Evolutionary conservation across 192 early-diverging fungal species (phyloP), one percentile per base, ranked within the genome.

Genomic region (Coemansia sp.): DNA sequence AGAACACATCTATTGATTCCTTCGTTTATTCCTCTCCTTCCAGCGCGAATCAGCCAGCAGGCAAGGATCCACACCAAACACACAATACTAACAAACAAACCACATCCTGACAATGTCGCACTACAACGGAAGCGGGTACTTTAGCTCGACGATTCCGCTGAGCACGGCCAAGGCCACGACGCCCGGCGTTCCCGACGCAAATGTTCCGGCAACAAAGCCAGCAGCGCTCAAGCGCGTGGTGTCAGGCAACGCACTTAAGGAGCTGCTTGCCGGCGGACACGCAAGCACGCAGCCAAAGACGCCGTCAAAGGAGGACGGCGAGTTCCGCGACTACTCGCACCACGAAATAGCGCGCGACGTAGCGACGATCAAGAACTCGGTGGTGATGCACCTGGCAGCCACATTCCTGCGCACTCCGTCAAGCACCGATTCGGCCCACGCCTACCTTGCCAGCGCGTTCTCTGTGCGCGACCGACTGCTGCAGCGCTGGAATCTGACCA

Each of bases 401-500:
- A 99, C 96, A 5, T 83, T 99, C 69, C 90, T 96, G 69, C 89
- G 95, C 70, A 91, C 89, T 67, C 87, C 90, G 1, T 91, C 86
- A 75, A 95, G 94, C 82, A 91, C 98, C 85, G 95, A 99, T 72
- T 90, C 94, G 61, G 91, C 94, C 69, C 88, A 90, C 57, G 92
- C 93, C 32, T 99, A 99, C 84, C 92, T 96, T 71, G 92, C 96
- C 38, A 89, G 92, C 19, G 95, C 97, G 49, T 89, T 94, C 74
- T 88, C 90, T 79, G 91, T 95, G 68, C 95, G 95, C 65, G 97
- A 99, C 79, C 90, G 88, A 32, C 88, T 99, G 64, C 87, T 98
- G 67, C 90, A 96, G 70, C 81, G 87, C 44, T 99, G 97, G 97
- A 98, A 99, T 80, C 75, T 86, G 57, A 98, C 97, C 39, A 95